Base-by-base conservation (phyloP, 106 monocot species). In the Dioscorea alata region DNA sequence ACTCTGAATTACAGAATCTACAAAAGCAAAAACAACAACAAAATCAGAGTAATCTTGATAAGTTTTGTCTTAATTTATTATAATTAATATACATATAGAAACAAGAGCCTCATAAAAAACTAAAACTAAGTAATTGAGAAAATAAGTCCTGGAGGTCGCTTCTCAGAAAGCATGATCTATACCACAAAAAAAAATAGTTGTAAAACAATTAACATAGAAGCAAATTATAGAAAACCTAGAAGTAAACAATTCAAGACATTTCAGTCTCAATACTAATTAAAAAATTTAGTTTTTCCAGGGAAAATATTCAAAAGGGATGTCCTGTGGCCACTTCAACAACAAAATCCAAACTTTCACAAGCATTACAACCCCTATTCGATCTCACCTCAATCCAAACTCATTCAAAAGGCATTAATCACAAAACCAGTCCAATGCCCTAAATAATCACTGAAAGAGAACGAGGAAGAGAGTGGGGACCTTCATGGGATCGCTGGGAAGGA, bases 1-100 rank as follows among this genome's bases (percentile, higher is more conserved):
- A 25, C 76, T 84, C 63, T 97, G 89, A 69, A 97, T 84, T 23
- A 69, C 70, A 23, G 31, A 42, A 74, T 97, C 96, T 89, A 75
- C 12, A 73, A 6, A 70, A 50, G 59, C 17, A 78, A 61, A 8
- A 0, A 34, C 19, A 33, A 42, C 18, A 34, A 34, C 15, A 65
- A 51, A 51, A 28, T 28, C 28, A 28, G 28, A 28, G 28, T 28
- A 28, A 28, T 28, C 28, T 28, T 3, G 28, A 28, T 1, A 3
- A 28, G 28, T 28, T 28, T n/a, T n/a, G n/a, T n/a, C n/a, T n/a
- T n/a, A n/a, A n/a, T n/a, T n/a, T n/a, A n/a, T n/a, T 28, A 28
- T 28, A 28, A 19, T 54, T 8, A 0, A 19, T 13, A 54, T 13
- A 13, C 5, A 54, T 54, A 16, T 19, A 8, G 0, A 8, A 54